These are phyloP conservation scores for Sedum album DNA, from an alignment of 164 flowering plant species.

Conservation along the genomic window DNA sequence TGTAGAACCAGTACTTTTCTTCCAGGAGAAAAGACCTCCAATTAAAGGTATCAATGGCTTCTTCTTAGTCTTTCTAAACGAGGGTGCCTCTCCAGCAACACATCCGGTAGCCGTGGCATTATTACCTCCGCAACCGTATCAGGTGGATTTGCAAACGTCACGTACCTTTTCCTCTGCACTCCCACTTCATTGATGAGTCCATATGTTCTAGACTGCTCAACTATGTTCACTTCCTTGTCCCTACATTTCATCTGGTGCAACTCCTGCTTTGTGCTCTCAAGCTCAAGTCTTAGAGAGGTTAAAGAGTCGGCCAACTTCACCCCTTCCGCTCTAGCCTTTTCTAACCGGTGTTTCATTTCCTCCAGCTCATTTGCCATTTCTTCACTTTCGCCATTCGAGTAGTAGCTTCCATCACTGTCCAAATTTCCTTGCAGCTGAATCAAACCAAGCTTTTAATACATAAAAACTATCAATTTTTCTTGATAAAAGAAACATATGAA, in stretches of 20 bases:
- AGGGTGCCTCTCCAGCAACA: slow-evolving; percentile 9
- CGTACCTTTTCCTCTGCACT: slow-evolving; percentile 6
- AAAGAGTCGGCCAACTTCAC: not conserved
- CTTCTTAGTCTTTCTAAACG: slow-evolving; percentile 23
- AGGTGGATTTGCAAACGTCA: slow-evolving; percentile 7
- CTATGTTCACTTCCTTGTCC: not conserved
- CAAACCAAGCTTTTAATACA: not conserved
- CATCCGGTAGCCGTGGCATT: not conserved
- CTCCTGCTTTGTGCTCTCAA: slow-evolving; percentile 1
- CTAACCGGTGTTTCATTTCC: not conserved
- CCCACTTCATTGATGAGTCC: not conserved
- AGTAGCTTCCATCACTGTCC: not conserved
- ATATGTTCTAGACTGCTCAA: not conserved
- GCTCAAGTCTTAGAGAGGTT: not conserved
- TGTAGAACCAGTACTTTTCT: slow-evolving; percentile 14
- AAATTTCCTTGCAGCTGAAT: not conserved
- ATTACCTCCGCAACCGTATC: not conserved
- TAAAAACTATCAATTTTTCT: not conserved
- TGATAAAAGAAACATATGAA: not conserved
- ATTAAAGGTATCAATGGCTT: slow-evolving; percentile 38
- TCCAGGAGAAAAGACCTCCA: slow-evolving; percentile 41
- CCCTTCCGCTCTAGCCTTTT: slow-evolving; percentile 4
- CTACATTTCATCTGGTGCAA: not conserved
- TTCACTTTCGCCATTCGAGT: not conserved
- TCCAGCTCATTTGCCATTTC: slow-evolving; percentile 7